Base-by-base conservation (phyloP, 352 stramenopile genomes). In the Globisporangium perplexum region DNA sequence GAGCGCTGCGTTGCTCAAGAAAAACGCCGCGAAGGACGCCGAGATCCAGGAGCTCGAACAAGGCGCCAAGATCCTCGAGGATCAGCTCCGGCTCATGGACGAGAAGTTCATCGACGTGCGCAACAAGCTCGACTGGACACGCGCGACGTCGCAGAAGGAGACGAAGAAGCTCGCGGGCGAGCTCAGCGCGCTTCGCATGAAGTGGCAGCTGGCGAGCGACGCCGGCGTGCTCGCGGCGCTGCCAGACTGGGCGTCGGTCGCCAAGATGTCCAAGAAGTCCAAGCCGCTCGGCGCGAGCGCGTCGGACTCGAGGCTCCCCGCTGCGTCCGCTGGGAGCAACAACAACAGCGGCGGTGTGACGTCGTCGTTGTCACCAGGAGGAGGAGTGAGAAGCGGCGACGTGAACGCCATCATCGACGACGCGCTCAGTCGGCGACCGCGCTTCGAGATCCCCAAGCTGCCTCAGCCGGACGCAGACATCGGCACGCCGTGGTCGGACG, bases 61-160 rank as follows among this genome's bases (percentile, higher is more conserved):
- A 69, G 93, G 90, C 24, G 79, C 77, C 11, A 93, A 95, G 56
- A 96, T 98, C 35, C 69, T 98, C 15, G 93, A 98, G 69, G 93
- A 98, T 53, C 95, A 98, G 57, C 74, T 98, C 45, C 79, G 87
- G 10, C 75, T 98, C n/a, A 98, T 98, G 93, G 93, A 98, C 63
- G 86, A 98, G 50, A 98, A 98, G 68, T 98, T 98, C 65, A 96
- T 98, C 53, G 93, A 98, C 46, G 74, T 98, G n/a, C 74, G 94
- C 53, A 95, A 88, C 56, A 98, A 98, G 70, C 71, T 98, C 45
- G 93, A 98, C 61, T 98, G 88, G 86, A 97, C 90, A 26, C 72
- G 94, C 8, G 72, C 85, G 20, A 93, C 79, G 12, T 86, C 82
- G 5, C 85, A 90, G 31, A 90, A 91, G 55, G 89, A 97, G 58